phyloP scores from a whole-genome alignment of 441 rosid species.

The Gossypium davidsonii region DNA sequence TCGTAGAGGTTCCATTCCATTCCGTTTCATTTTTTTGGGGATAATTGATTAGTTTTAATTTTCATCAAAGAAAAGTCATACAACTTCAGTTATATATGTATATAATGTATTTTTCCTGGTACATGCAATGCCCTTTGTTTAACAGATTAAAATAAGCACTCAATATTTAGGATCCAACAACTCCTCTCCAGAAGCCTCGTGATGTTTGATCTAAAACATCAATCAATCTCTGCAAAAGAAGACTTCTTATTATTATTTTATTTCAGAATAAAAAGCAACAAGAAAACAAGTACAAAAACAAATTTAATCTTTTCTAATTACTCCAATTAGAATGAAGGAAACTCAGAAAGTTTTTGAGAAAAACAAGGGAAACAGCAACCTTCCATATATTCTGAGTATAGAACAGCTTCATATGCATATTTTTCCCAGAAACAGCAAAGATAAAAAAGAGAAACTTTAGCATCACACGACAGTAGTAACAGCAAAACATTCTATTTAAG shows the following conservation, averaged over 20 bases:
- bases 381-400: constrained; percentile 37
- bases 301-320: too few relatives aligned
- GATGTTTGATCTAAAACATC: constrained; percentile 66
- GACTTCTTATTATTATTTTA: too few relatives aligned
- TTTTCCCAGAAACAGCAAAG: background rate
- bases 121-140: too few relatives aligned
- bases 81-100: too few relatives aligned
- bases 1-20: too few relatives aligned
- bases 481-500: constrained; percentile 39
- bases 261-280: background rate
- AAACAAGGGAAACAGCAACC: background rate
- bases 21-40: too few relatives aligned
- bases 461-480: background rate
- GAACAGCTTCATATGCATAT: background rate
- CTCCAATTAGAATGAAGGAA: background rate
- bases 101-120: too few relatives aligned
- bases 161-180: constrained; percentile 9
- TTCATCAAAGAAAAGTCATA: too few relatives aligned
- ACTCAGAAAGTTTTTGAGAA: background rate
- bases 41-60: too few relatives aligned
- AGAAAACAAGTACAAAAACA: background rate
- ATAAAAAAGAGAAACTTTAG: constrained; percentile 2
- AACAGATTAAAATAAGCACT: too few relatives aligned
- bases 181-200: constrained; percentile 59
- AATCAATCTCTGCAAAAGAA: constrained; percentile 36